These are phyloP conservation scores for Gleditsia sinensis DNA, from an alignment of 306 rosid genomes.

Conservation along the genomic window DNA sequence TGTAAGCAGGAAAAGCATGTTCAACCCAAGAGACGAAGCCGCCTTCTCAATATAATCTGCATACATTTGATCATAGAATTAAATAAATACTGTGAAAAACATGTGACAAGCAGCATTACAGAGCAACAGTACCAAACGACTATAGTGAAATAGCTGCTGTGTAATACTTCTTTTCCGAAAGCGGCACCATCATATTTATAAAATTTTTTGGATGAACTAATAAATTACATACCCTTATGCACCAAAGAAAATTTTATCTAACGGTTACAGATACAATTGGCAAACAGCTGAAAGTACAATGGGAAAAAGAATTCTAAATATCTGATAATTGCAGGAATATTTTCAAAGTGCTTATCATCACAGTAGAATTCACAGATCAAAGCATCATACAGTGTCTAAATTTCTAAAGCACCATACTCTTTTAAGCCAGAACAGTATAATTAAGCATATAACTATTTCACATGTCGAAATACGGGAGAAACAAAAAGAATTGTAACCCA, in stretches of 20 bases:
- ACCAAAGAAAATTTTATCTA: too few species aligned
- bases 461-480: neutral
- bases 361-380: neutral
- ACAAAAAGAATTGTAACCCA: too few species aligned
- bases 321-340: neutral
- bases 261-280: neutral
- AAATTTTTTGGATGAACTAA: neutral
- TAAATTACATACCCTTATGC: neutral
- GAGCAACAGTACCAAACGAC: conserved; percentile 11
- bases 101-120: conserved; percentile 5
- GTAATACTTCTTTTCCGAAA: neutral
- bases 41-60: conserved; percentile 93
- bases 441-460: neutral
- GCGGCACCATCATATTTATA: neutral
- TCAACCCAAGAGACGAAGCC: conserved; percentile 76
- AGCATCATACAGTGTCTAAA: neutral
- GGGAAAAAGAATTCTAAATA: too few species aligned
- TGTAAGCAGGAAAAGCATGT: conserved; percentile 84
- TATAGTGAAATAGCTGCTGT: conserved; percentile 14
- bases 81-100: neutral
- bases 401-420: neutral
- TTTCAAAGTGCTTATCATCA: neutral
- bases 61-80: conserved; percentile 32
- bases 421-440: neutral
- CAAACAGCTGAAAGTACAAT: neutral